Base-by-base conservation (phyloP, 2,329 filamentous ascomycete species). In the Colletotrichum scovillei region DNA sequence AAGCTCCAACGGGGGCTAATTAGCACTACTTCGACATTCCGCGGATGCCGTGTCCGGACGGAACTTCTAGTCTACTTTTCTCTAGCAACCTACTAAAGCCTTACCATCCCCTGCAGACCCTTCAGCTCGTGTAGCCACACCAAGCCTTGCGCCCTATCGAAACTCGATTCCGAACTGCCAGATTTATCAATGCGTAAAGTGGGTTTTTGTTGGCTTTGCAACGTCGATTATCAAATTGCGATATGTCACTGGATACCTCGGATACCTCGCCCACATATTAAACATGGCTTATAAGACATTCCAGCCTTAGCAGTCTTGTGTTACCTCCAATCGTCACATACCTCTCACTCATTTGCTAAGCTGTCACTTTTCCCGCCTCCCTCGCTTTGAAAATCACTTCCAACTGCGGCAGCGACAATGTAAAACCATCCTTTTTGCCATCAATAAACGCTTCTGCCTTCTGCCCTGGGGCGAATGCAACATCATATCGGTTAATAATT, bases 351-450 rank as follows among this genome's bases (percentile, higher is more conserved):
- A 22, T 28, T 49, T 49, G 19, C 42, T 49, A 49, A 22, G 19
- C 42, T 49, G 42, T 22, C 19, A 49, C 42, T 49, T 49, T 62
- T 28, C 63, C 53, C 8, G 16, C 35, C 55, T 74, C 62, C 58
- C 74, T 74, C 38, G n/a, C 14, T 14, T 70, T 66, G 58, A 72
- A 75, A 62, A 74, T 62, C 67, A 72, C 26, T 53, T 75, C 57
- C 64, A 75, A 56, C 64, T 72, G 59, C 3, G 74, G 53, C 52
- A 71, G 46, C 60, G 72, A 71, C 64, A 74, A 24, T 6, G 74
- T 74, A 28, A 75, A 69, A 1, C 72, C 73, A n/a, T 75, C 72
- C 24, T 66, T 71, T 42, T 74, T 46, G 2, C 72, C 74, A 16
- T 60, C 30, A 9, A 67, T 32, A 9, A 75, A 75, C 46, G 12